Base-by-base conservation (phyloP, 768 basidiomycete species). In the Amylocystis lapponica region DNA sequence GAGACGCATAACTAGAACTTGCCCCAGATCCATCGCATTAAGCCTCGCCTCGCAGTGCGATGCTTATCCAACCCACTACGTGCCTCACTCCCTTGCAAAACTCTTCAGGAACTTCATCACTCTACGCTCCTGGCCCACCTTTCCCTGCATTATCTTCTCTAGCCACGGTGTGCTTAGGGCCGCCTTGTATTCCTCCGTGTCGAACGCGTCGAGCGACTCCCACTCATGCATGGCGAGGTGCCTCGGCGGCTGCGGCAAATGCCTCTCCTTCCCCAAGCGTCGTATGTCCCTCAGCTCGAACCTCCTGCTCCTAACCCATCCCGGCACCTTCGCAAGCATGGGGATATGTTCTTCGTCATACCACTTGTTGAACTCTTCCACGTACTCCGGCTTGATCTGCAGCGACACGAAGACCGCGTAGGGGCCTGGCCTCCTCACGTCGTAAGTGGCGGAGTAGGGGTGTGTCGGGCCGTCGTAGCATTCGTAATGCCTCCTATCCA, bases 201-300 rank as follows among this genome's bases (percentile, higher is more conserved):
- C 44, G 41, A 69, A 66, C 17, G 59, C 65, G 0, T 48, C 52
- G 13, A 48, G 46, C 14, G 53, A 53, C n/a, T 51, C 58, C 62
- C 66, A 72, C 32, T 68, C 69, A 59, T 73, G 68, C 37, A 71
- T 44, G 17, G 69, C 67, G 25, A 74, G 58, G 54, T 70, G 69
- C 25, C 49, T 53, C 16, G 69, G 68, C 7, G 53, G 45, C 50
- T 16, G 35, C 35, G 10, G 35, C 17, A 20, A 20, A 5, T 36
- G 35, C 5, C 20, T 21, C 19, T 49, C 54, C n/a, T 37, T 31
- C 19, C 56, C 58, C 16, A 33, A 35, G 27, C 26, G 36, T 16
- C 39, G 39, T 23, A 39, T 27, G 7, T 42, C 43, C 32, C 38
- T 49, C 5, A 71, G 60, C 12, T 54, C 59, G 48, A 68, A 76